Evolutionary conservation across 306 rosid species (phyloP).

Genomic region (Lithocarpus polystachyus): DNA sequence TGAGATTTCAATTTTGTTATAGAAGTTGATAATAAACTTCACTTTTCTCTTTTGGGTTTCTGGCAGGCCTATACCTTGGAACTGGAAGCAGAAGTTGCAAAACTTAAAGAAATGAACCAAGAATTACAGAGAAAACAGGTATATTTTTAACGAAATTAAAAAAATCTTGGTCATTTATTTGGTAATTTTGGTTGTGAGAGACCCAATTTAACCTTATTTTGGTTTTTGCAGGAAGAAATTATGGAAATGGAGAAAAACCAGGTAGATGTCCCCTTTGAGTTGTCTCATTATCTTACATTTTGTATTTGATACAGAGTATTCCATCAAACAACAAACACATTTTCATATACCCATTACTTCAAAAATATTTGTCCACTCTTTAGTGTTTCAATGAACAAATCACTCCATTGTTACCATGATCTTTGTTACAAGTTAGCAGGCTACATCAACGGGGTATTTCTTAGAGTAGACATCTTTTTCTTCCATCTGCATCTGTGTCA

Average conservation of each 20-base stretch:
- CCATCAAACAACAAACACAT: background rate
- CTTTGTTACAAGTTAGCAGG: background rate
- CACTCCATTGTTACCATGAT: background rate
- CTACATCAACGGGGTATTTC: background rate
- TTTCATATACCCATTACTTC: background rate
- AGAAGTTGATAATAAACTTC: background rate
- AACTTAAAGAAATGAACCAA: slow-evolving; percentile 67
- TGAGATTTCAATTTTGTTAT: background rate
- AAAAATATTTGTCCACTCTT: background rate
- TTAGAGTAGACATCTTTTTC: background rate
- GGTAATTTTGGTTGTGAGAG: background rate
- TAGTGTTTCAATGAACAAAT: background rate
- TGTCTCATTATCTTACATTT: background rate
- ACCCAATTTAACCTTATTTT: slow-evolving; percentile 22
- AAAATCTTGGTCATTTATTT: background rate
- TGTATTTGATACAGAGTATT: background rate
- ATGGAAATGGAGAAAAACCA: slow-evolving; percentile 65
- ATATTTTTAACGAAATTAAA: background rate
- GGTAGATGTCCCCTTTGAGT: slow-evolving; percentile 33
- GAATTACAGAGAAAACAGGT: slow-evolving; percentile 83
- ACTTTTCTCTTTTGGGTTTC: slow-evolving; percentile 10
- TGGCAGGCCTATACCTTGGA: slow-evolving; percentile 90
- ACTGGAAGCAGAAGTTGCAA: slow-evolving; percentile 81
- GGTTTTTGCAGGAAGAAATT: slow-evolving; percentile 55
- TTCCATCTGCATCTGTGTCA: background rate